Percentiles rank a stretch among this genome's conserved stretches.
phyloP scores from a whole-genome alignment of 2,329 filamentous ascomycete species.

The Chaetomiaceae sp. region DNA sequence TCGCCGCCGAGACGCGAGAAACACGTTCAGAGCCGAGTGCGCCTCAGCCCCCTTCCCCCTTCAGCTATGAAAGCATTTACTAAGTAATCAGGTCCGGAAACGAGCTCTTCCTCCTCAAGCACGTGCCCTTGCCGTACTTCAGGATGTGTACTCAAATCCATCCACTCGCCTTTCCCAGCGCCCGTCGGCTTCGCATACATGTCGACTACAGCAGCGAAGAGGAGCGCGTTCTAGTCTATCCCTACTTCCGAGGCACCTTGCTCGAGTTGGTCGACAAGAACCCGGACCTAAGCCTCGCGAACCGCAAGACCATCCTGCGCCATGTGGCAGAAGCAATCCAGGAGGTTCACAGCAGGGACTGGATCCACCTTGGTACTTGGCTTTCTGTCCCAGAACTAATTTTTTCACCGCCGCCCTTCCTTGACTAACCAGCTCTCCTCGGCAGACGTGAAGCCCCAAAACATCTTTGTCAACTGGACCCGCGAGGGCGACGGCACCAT shows the following conservation, averaged over 20 bases:
- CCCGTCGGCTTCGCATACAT: constrained; percentile 3
- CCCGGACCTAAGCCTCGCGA: background rate
- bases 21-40: constrained; percentile 1
- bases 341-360: constrained; percentile 2
- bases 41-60: background rate
- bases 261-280: background rate
- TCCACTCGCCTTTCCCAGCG: constrained; percentile 3
- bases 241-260: background rate
- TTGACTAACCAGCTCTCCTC: no score
- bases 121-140: background rate
- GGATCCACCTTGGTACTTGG: constrained; percentile 2
- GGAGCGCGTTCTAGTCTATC: background rate
- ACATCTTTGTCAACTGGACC: no score
- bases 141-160: background rate
- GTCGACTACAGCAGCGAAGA: background rate
- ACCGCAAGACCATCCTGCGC: background rate
- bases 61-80: background rate
- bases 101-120: constrained; percentile 5
- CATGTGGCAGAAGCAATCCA: constrained; percentile 1
- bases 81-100: background rate
- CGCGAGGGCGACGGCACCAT: no score
- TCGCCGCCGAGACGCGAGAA: background rate
- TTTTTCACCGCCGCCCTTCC: no score
- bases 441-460: no score
- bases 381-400: no score